Conservation (phyloP, 495 filamentous ascomycete species). For the Penicillium robsamsonii region DNA sequence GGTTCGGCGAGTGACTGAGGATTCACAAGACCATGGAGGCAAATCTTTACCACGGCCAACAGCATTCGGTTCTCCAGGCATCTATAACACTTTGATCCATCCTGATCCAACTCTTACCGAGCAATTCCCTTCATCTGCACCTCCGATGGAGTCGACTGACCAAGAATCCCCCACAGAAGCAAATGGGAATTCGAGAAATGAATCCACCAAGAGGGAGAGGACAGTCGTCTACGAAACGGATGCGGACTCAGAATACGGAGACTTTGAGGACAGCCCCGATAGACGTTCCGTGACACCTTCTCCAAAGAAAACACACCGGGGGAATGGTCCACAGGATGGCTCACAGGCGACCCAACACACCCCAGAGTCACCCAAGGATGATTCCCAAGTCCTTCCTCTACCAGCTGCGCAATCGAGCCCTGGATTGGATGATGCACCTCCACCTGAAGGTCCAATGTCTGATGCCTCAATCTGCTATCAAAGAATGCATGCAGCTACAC, state of each 20-base stretch:
- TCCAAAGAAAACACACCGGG: conserved; percentile 1
- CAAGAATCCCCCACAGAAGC: background rate
- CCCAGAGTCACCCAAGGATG: conserved; percentile 21
- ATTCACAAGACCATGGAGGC: conserved; percentile 7
- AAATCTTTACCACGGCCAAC: conserved; percentile 5
- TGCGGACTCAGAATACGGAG: conserved; percentile 40
- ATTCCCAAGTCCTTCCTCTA: conserved; percentile 40
- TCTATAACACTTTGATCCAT: conserved; percentile 5
- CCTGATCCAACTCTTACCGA: conserved; percentile 2
- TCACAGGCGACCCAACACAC: conserved; percentile 2
- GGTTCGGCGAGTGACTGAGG: conserved; percentile 2
- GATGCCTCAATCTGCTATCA: conserved; percentile 45
- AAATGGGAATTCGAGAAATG: background rate
- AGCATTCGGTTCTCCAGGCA: conserved; percentile 4
- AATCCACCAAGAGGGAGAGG: conserved; percentile 22
- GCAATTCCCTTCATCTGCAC: conserved; percentile 1
- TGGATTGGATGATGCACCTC: conserved; percentile 13
- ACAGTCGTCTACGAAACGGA: conserved; percentile 48
- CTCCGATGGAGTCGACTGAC: background rate
- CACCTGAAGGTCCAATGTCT: conserved; percentile 33
- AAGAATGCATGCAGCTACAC: conserved; percentile 39
- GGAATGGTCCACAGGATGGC: background rate
- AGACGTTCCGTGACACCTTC: conserved; percentile 15
- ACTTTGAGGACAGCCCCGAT: conserved; percentile 22
- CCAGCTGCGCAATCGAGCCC: conserved; percentile 15